phyloP scores from a whole-genome alignment of 768 basidiomycete species.

The Candolleomyces aberdarensis region DNA sequence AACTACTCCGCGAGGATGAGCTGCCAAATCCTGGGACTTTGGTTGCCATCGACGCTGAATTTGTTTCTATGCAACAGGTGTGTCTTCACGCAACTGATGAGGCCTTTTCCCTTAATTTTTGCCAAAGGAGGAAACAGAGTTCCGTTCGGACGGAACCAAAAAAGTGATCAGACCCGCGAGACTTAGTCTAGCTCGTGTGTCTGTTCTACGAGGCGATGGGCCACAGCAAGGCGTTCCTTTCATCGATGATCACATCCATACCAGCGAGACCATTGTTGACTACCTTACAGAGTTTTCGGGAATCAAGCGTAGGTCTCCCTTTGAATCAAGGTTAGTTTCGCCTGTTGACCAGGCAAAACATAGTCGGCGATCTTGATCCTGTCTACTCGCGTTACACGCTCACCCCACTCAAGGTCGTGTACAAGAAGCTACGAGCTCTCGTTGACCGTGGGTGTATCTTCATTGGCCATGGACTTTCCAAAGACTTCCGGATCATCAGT shows the following conservation, averaged over 20 bases:
- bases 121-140: conserved; percentile 87
- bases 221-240: conserved; percentile 81
- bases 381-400: conserved; percentile 79
- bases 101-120: neutral
- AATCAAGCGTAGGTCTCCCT: conserved; percentile 68
- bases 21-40: conserved; percentile 82
- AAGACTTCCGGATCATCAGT: conserved; percentile 99
- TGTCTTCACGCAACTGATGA: conserved; percentile 5
- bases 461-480: conserved; percentile 94
- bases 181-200: conserved; percentile 90
- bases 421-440: conserved; percentile 91
- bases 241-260: conserved; percentile 98
- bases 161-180: conserved; percentile 90
- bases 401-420: conserved; percentile 95
- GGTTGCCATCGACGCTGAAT: conserved; percentile 96
- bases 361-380: conserved; percentile 93
- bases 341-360: neutral
- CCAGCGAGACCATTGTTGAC: conserved; percentile 92
- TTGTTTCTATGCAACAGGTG: conserved; percentile 95
- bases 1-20: conserved; percentile 67
- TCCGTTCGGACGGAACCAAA: conserved; percentile 91
- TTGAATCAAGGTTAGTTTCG: neutral
- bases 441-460: conserved; percentile 96
- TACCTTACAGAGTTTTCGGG: conserved; percentile 98
- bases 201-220: conserved; percentile 86